These are phyloP conservation scores for Exophiala dermatitidis DNA, from an alignment of 2,329 filamentous ascomycete genomes.

Conservation along the genomic window DNA sequence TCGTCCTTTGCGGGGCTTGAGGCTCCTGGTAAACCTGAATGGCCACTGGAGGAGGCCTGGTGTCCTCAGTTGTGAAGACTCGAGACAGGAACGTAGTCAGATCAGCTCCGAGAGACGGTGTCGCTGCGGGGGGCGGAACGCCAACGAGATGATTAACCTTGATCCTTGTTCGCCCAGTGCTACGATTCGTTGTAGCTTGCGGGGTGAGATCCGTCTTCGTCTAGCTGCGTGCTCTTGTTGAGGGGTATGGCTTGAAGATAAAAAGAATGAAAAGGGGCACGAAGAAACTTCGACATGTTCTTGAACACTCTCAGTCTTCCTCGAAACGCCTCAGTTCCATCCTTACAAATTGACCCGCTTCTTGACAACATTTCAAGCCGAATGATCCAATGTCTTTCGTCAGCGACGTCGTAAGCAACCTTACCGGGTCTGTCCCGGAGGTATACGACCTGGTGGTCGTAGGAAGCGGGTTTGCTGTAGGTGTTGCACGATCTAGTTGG, in stretches of 20 bases:
- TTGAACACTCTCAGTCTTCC: neutral
- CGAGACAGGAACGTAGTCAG: no score
- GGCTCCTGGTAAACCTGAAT: no score
- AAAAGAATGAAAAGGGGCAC: neutral
- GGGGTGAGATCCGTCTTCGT: constrained; percentile 6
- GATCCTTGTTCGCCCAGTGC: no score
- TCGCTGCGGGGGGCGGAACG: no score
- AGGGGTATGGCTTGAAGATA: constrained; percentile 3
- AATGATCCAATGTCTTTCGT: constrained; percentile 7
- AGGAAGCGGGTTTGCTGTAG: constrained; percentile 35
- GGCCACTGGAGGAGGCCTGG: no score
- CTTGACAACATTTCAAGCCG: neutral
- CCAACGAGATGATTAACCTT: no score
- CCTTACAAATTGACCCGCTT: neutral
- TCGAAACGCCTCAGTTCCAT: neutral
- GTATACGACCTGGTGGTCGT: constrained; percentile 37
- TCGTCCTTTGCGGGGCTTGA: no score
- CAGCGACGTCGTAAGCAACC: constrained; percentile 16
- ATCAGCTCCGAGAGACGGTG: no score
- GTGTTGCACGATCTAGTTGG: constrained; percentile 19
- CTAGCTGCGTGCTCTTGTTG: neutral
- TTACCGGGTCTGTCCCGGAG: constrained; percentile 13
- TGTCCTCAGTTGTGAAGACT: no score
- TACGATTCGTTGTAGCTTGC: constrained; percentile 7
- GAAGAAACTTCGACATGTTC: neutral